A percentile compares a stretch with the other conserved stretches of the same genome.
These are phyloP conservation scores for Lathyrus tuberosus DNA, from an alignment of 306 rosid genomes.

Conservation along the genomic window DNA sequence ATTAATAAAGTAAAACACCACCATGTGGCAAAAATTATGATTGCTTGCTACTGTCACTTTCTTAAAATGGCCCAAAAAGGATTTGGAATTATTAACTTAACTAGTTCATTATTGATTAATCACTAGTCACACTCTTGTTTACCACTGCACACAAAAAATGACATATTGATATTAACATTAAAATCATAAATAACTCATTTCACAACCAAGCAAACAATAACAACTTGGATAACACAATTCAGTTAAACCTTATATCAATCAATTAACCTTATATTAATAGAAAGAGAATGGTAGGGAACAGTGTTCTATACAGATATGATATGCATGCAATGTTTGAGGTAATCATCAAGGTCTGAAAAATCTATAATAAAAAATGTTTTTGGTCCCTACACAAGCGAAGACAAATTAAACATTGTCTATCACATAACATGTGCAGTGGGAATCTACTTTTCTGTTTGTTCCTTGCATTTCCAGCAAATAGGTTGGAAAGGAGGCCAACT, in stretches of 20 bases:
- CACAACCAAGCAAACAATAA: constrained; percentile 22
- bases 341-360: constrained; percentile 45
- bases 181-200: constrained; percentile 7
- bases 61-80: not conserved
- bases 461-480: constrained; percentile 78
- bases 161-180: constrained; percentile 12
- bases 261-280: constrained; percentile 19
- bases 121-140: constrained; percentile 15
- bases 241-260: not conserved
- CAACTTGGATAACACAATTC: constrained; percentile 10
- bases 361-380: constrained; percentile 33
- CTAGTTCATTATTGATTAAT: not conserved
- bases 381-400: constrained; percentile 56
- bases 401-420: constrained; percentile 66
- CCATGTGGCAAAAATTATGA: constrained; percentile 2
- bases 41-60: constrained; percentile 19
- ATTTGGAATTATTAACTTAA: constrained; percentile 5
- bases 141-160: not conserved
- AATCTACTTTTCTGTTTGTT: constrained; percentile 74
- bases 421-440: constrained; percentile 62
- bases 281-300: constrained; percentile 30
- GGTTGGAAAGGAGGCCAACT: constrained; percentile 61
- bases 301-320: constrained; percentile 34
- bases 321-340: constrained; percentile 47
- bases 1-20: constrained; percentile 10